Percentiles rank a stretch among this genome's conserved stretches.
Conservation (phyloP, 2,329 filamentous ascomycete species). For the Neoscytalidium dimidiatum region DNA sequence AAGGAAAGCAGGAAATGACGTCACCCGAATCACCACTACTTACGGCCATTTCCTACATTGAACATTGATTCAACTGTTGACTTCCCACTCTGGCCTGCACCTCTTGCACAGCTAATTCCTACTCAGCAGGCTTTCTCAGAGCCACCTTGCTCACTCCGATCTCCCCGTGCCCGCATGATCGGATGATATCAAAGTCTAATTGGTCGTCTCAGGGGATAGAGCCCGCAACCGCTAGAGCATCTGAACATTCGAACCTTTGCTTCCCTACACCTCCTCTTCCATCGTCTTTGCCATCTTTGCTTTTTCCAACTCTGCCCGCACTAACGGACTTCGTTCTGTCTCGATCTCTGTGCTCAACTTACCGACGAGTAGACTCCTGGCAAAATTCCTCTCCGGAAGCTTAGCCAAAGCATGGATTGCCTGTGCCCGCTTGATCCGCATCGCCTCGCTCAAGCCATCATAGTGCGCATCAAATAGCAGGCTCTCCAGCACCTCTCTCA, state of each 20-base stretch:
- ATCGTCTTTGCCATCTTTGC: constrained; percentile 12
- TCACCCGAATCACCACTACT: background rate
- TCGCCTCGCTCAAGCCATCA: constrained; percentile 31
- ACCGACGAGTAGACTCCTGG: constrained; percentile 24
- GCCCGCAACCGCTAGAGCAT: too few species aligned
- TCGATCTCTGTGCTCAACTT: constrained; percentile 24
- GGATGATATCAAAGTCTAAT: too few species aligned
- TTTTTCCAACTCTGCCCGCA: constrained; percentile 28
- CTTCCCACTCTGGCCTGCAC: too few species aligned
- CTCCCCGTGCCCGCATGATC: too few species aligned
- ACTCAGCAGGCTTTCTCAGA: too few species aligned
- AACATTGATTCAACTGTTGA: too few species aligned
- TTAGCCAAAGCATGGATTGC: constrained; percentile 27
- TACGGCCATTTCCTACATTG: too few species aligned
- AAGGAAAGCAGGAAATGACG: background rate
- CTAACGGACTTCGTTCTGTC: constrained; percentile 26
- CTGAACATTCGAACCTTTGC: background rate
- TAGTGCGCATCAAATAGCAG: constrained; percentile 30
- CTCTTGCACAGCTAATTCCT: too few species aligned
- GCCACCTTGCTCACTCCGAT: too few species aligned
- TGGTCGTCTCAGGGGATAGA: too few species aligned
- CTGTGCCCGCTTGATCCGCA: constrained; percentile 31
- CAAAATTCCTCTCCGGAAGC: constrained; percentile 20
- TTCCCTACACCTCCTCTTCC: constrained; percentile 1
- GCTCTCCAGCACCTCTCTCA: constrained; percentile 25